Evolutionary conservation across 179 eudicot species (phyloP), one percentile per base, ranked within the genome.

Genomic region (Sideroxylon spinosum): DNA sequence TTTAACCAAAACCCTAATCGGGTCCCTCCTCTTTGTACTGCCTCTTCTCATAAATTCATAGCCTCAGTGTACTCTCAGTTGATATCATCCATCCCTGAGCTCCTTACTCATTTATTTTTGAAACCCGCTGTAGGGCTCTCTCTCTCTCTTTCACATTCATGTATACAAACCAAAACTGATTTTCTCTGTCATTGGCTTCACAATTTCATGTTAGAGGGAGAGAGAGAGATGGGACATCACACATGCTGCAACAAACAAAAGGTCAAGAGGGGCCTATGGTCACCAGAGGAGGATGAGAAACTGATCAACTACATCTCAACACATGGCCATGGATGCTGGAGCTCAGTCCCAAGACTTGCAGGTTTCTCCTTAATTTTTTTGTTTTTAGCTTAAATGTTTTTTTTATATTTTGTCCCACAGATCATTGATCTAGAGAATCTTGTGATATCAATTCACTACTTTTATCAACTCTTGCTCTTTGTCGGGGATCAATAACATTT

Each of bases 251-350:
- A 89, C 87, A 93, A 91, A 65, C 91, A 93, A 63, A 90, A 91
- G 79, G 97, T 93, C 65, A 93, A 90, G 84, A 90, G 97, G 82
- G 97, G 97, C 0, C 75, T 93, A 2, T 93, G 97, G 97, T 93
- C 97, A 74, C 97, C 97, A 19, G 97, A 93, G 65, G 97, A 93
- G 77, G 97, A 93, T 84, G 94, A 93, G 81, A 93, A 93, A 80
- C 97, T 93, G 72, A 81, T 91, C 70, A 87, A 72, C 83, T 90
- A 90, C 86, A 89, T 93, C 68, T 79, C 94, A 26, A 82, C 89
- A 62, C 83, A 84, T 71, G 97, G 96, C 78, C 97, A 90, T 88
- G 94, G 90, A 19, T 93, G 90, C 59, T 93, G 97, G 97, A 93
- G 97, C 82, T 82, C 94, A 16, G 96, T 93, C 74, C 97, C 97